These are phyloP conservation scores for Colletotrichum plurivorum DNA, from an alignment of 2,329 filamentous ascomycete genomes.

Conservation along the genomic window DNA sequence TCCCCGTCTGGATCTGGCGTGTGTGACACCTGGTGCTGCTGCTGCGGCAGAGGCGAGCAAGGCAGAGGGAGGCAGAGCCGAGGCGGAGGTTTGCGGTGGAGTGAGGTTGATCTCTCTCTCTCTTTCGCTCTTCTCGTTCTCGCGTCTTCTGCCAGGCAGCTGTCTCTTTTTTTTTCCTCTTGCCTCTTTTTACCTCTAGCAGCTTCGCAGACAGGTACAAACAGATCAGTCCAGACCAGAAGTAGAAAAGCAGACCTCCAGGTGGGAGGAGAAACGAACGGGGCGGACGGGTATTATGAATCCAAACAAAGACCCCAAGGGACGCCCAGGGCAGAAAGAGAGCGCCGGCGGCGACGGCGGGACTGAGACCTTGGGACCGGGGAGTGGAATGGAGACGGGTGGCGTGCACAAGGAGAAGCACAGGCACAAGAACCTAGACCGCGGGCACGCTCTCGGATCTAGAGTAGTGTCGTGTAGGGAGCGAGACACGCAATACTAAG, in stretches of 20 bases:
- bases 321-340: constrained; percentile 11
- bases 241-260: constrained; percentile 33
- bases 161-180: neutral
- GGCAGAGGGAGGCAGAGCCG: constrained; percentile 1
- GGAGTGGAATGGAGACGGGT: constrained; percentile 27
- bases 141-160: neutral
- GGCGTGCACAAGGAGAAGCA: constrained; percentile 32
- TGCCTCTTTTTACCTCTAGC: constrained; percentile 16
- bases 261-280: constrained; percentile 28
- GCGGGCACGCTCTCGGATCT: constrained; percentile 27
- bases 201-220: constrained; percentile 18
- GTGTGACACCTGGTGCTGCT: constrained; percentile 28
- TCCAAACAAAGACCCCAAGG: constrained; percentile 30
- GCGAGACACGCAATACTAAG: constrained; percentile 21
- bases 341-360: constrained; percentile 31
- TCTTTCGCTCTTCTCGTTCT: neutral
- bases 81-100: constrained; percentile 14
- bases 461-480: constrained; percentile 28
- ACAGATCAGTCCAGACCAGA: constrained; percentile 31
- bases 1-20: constrained; percentile 31
- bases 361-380: constrained; percentile 34
- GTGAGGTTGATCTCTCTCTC: neutral
- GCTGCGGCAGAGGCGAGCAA: constrained; percentile 12
- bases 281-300: constrained; percentile 37
- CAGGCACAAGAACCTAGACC: constrained; percentile 27